Percentiles rank a stretch among this genome's conserved stretches.
These are phyloP conservation scores for Fomitopsis pulvina DNA, from an alignment of 768 basidiomycete species.

Conservation along the genomic window DNA sequence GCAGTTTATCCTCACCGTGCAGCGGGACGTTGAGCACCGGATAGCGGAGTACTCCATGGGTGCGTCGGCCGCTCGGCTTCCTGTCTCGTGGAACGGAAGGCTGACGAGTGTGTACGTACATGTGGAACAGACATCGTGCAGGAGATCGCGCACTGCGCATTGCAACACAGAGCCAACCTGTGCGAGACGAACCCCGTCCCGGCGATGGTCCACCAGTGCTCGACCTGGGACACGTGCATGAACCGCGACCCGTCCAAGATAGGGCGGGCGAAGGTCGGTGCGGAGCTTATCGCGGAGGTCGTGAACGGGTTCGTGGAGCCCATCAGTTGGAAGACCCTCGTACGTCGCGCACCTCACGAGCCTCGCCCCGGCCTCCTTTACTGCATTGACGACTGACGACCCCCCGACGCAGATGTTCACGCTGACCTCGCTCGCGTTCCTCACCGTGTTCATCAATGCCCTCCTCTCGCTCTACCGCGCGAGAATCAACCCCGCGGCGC, in stretches of 20 bases:
- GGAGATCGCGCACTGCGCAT: slow-evolving; percentile 84
- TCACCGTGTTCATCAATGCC: slow-evolving; percentile 79
- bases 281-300: slow-evolving; percentile 93
- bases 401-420: slow-evolving; percentile 58
- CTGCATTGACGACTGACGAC: background rate
- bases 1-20: slow-evolving; percentile 85
- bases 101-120: no score
- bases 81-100: no score
- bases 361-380: background rate
- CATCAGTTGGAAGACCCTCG: slow-evolving; percentile 96
- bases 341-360: slow-evolving; percentile 35
- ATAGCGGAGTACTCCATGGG: slow-evolving; percentile 87
- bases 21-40: slow-evolving; percentile 82
- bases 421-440: slow-evolving; percentile 66
- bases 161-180: slow-evolving; percentile 74
- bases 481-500: slow-evolving; percentile 36
- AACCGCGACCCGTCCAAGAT: slow-evolving; percentile 86
- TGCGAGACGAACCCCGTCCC: slow-evolving; percentile 76
- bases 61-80: no score
- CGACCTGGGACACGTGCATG: slow-evolving; percentile 92
- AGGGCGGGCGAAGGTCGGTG: slow-evolving; percentile 84
- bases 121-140: slow-evolving; percentile 72
- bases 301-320: slow-evolving; percentile 96
- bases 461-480: slow-evolving; percentile 72
- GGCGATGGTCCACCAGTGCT: slow-evolving; percentile 82